These are phyloP conservation scores for Lecanicillium sp. DNA, from an alignment of 2,329 filamentous ascomycete species.

Conservation along the genomic window DNA sequence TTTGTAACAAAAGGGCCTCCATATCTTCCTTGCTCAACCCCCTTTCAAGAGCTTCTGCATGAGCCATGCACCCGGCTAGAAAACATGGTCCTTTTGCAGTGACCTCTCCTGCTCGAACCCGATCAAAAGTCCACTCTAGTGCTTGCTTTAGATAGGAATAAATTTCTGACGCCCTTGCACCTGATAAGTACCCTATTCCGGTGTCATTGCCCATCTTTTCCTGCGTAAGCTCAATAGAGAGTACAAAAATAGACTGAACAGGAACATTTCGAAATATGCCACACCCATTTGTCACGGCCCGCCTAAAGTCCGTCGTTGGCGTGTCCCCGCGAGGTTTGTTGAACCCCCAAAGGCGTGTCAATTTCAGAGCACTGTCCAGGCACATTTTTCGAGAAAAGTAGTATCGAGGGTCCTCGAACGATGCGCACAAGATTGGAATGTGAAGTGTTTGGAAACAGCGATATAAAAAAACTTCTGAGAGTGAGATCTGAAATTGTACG, in stretches of 20 bases:
- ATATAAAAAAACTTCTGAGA: slow-evolving; percentile 34
- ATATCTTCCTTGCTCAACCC: slow-evolving; percentile 20
- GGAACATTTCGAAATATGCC: slow-evolving; percentile 34
- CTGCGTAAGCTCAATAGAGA: slow-evolving; percentile 37
- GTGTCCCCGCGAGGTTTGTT: slow-evolving; percentile 14
- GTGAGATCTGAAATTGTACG: slow-evolving; percentile 30
- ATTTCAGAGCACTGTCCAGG: slow-evolving; percentile 32
- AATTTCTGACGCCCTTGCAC: slow-evolving; percentile 23
- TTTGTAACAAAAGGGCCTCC: slow-evolving; percentile 21
- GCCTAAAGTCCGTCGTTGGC: slow-evolving; percentile 22
- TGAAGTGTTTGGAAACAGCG: slow-evolving; percentile 46
- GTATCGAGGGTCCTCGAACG: slow-evolving; percentile 36
- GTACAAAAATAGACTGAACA: slow-evolving; percentile 29
- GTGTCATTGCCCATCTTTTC: slow-evolving; percentile 32
- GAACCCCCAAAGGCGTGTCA: slow-evolving; percentile 23
- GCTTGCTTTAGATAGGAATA: slow-evolving; percentile 20
- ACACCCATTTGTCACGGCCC: slow-evolving; percentile 30
- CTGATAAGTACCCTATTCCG: slow-evolving; percentile 19
- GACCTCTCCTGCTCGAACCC: slow-evolving; percentile 33
- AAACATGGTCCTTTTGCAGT: slow-evolving; percentile 34
- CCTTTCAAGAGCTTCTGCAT: slow-evolving; percentile 25
- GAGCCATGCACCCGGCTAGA: slow-evolving; percentile 19
- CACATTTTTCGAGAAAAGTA: slow-evolving; percentile 46
- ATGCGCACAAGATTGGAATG: slow-evolving; percentile 36
- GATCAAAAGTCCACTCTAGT: slow-evolving; percentile 21